Conservation (phyloP, 1,139 yeast species). For the Debaryomyces fabryi region DNA sequence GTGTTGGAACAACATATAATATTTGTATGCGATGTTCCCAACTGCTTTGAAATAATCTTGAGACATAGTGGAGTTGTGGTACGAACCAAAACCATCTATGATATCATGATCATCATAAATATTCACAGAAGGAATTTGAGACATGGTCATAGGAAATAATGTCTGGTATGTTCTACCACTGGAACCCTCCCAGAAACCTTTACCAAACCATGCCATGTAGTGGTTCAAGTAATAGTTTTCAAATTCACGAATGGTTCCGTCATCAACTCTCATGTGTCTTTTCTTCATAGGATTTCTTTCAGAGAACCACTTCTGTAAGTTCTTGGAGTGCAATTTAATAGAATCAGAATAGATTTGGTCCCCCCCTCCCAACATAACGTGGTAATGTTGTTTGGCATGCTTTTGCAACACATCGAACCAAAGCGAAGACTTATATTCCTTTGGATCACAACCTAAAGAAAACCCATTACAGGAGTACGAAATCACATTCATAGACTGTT, state of each 20-base stretch:
- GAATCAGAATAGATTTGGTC: slow-evolving; percentile 93
- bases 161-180: slow-evolving; percentile 65
- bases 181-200: slow-evolving; percentile 79
- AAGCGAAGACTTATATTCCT: slow-evolving; percentile 67
- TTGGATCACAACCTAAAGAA: slow-evolving; percentile 71
- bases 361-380: slow-evolving; percentile 97
- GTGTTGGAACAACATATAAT: slow-evolving; percentile 90
- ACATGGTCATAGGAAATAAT: slow-evolving; percentile 72
- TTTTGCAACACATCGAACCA: slow-evolving; percentile 83
- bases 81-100: slow-evolving; percentile 94
- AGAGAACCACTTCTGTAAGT: slow-evolving; percentile 64
- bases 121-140: slow-evolving; percentile 82
- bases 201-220: slow-evolving; percentile 87
- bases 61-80: slow-evolving; percentile 72
- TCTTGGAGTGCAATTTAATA: slow-evolving; percentile 60
- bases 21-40: slow-evolving; percentile 79
- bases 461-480: slow-evolving; percentile 94
- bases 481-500: slow-evolving; percentile 74
- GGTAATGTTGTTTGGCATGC: slow-evolving; percentile 68
- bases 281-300: slow-evolving; percentile 54
- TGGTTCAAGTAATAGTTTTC: slow-evolving; percentile 68
- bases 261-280: slow-evolving; percentile 39
- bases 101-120: slow-evolving; percentile 91
- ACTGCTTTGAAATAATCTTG: slow-evolving; percentile 67
- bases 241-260: slow-evolving; percentile 55